Conservation (phyloP, 2,329 filamentous ascomycete genomes). For the Ophiobolus disseminans region DNA sequence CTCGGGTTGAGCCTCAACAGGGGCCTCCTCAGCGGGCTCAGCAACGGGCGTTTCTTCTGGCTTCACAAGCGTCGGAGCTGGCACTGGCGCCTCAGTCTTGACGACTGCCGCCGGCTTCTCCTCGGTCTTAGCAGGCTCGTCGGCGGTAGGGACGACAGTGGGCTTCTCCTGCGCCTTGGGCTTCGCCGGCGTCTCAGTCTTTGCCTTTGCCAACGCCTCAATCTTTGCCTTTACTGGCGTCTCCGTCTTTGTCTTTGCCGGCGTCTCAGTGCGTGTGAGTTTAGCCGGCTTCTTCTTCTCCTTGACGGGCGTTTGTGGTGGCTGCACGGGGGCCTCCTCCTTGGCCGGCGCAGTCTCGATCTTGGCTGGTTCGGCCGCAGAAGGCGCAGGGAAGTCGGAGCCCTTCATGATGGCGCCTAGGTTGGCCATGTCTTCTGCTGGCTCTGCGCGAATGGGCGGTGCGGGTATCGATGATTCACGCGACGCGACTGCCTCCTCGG, state of each 20-base stretch:
- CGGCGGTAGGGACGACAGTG: no score
- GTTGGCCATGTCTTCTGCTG: slow-evolving; percentile 38
- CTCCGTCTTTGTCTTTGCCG: background rate
- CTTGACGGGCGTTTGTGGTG: slow-evolving; percentile 3
- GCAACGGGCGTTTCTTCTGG: no score
- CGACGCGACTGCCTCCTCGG: slow-evolving; percentile 53
- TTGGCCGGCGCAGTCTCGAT: slow-evolving; percentile 6
- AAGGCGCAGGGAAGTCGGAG: slow-evolving; percentile 42
- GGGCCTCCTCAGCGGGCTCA: background rate
- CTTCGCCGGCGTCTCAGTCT: background rate
- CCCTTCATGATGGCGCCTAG: slow-evolving; percentile 47
- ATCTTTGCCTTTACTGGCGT: no score
- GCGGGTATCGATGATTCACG: slow-evolving; percentile 47
- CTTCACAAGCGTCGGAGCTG: background rate
- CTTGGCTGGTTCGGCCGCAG: slow-evolving; percentile 13
- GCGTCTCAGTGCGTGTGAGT: background rate
- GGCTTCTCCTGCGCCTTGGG: no score
- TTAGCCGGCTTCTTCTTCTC: slow-evolving; percentile 4
- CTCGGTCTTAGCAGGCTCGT: background rate
- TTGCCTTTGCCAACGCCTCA: no score
- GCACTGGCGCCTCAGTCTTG: background rate
- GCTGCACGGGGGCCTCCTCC: slow-evolving; percentile 2
- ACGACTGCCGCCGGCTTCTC: background rate
- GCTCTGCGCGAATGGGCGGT: slow-evolving; percentile 36
- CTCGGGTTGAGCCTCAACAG: no score